phyloP scores from a whole-genome alignment of 192 early-diverging fungal species.

The Coemansia sp. region DNA sequence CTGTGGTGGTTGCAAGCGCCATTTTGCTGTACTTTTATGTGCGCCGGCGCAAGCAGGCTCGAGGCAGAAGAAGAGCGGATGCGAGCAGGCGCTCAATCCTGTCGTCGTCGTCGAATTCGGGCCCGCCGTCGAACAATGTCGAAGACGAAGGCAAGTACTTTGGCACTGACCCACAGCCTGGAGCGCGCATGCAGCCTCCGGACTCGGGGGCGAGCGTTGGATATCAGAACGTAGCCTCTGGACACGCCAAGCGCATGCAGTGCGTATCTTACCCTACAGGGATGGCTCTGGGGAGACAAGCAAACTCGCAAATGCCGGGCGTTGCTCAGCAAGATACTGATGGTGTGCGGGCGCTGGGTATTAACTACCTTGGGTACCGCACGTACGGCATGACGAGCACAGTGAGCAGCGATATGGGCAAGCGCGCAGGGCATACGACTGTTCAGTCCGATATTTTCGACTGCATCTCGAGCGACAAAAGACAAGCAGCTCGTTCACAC shows the following conservation, averaged over 20 bases:
- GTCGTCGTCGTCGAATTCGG: conserved; percentile 10
- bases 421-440: not conserved
- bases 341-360: not conserved
- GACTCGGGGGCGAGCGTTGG: conserved; percentile 40
- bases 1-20: conserved; percentile 21
- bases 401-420: not conserved
- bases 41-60: conserved; percentile 16
- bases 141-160: conserved; percentile 11
- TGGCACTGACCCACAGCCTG: not conserved
- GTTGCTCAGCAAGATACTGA: not conserved
- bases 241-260: not conserved
- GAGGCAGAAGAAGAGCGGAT: not conserved
- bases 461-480: conserved; percentile 3
- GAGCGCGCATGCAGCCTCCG: conserved; percentile 8
- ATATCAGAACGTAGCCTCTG: conserved; percentile 9
- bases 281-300: not conserved
- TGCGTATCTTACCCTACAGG: too few species aligned
- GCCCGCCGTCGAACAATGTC: not conserved
- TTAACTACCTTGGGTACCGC: conserved; percentile 6
- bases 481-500: too few species aligned
- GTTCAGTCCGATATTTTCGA: conserved; percentile 15
- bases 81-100: conserved; percentile 3
- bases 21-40: conserved; percentile 41
- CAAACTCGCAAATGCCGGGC: not conserved
- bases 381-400: not conserved